Percentiles rank a stretch among this genome's conserved stretches.
phyloP scores from a whole-genome alignment of 441 rosid species.

The Omphalea diandra region DNA sequence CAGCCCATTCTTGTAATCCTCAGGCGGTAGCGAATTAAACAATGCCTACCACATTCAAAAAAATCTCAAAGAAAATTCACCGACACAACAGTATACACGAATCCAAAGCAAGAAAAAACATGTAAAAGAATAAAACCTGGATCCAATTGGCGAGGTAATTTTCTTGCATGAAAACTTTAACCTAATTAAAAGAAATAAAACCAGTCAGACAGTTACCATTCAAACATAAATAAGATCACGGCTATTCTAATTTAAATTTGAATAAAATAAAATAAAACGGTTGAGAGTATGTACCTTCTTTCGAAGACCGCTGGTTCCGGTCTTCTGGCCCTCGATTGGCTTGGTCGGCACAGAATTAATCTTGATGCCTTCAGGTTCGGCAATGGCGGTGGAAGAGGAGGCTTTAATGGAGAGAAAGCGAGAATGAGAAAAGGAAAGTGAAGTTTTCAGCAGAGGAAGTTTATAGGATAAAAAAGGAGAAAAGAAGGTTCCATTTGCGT shows the following conservation, averaged over 20 bases:
- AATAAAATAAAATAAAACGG: neutral
- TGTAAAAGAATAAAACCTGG: constrained; percentile 51
- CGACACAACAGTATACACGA: neutral
- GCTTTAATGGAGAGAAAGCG: constrained; percentile 35
- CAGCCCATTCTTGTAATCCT: constrained; percentile 73
- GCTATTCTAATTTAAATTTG: too few relatives aligned
- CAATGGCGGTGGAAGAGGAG: constrained; percentile 55
- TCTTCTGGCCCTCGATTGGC: constrained; percentile 92
- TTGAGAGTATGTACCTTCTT: constrained; percentile 57
- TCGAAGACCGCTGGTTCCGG: constrained; percentile 93
- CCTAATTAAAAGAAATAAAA: constrained; percentile 39
- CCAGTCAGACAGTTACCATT: neutral
- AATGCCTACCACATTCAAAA: constrained; percentile 55
- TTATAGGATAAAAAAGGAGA: constrained; percentile 22
- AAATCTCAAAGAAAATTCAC: constrained; percentile 4
- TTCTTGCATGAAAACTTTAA: constrained; percentile 82
- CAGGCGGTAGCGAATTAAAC: constrained; percentile 75
- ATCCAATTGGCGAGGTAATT: constrained; percentile 96
- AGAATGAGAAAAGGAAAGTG: too few relatives aligned
- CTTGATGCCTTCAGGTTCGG: constrained; percentile 81
- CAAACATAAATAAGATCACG: too few relatives aligned
- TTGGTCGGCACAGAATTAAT: constrained; percentile 73
- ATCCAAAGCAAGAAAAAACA: neutral
- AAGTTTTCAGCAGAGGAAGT: constrained; percentile 28
- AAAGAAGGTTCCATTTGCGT: neutral